Percentiles rank a stretch among this genome's conserved stretches.
Evolutionary conservation across 225 moss, liverwort and hornwort genomes (phyloP).

Genomic region (Sphagnum tenellum): DNA sequence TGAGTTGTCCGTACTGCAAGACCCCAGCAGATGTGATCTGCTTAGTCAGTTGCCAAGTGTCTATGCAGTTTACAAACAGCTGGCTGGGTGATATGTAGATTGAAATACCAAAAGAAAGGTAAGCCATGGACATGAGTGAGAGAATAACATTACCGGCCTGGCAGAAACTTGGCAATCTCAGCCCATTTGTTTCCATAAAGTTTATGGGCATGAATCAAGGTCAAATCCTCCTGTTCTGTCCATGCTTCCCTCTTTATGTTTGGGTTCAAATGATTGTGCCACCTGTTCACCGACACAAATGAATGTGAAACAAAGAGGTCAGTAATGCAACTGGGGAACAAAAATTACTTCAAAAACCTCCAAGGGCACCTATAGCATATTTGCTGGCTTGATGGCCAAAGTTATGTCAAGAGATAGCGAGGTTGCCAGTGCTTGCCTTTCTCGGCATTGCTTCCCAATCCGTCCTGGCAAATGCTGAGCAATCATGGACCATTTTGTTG

Average conservation of each 20-base stretch:
- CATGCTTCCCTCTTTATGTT: slow-evolving; percentile 97
- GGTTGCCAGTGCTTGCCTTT: slow-evolving; percentile 39
- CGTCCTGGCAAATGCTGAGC: slow-evolving; percentile 90
- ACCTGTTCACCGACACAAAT: slow-evolving; percentile 32
- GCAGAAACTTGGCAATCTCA: slow-evolving; percentile 93
- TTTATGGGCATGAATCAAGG: slow-evolving; percentile 79
- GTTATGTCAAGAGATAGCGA: background rate
- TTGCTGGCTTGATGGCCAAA: too few relatives aligned
- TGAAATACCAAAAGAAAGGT: too few relatives aligned
- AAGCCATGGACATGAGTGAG: too few relatives aligned
- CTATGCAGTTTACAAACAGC: too few relatives aligned
- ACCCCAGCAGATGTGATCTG: background rate
- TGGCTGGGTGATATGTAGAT: too few relatives aligned
- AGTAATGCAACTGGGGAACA: too few relatives aligned
- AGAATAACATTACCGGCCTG: slow-evolving; percentile 55
- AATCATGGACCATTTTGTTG: slow-evolving; percentile 98
- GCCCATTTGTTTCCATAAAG: slow-evolving; percentile 94
- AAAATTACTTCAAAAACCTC: too few relatives aligned
- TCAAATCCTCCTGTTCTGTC: slow-evolving; percentile 90
- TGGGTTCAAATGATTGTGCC: slow-evolving; percentile 99
- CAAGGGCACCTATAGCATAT: too few relatives aligned
- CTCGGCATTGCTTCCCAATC: slow-evolving; percentile 98
- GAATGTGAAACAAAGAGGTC: too few relatives aligned
- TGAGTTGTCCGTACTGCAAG: slow-evolving; percentile 89
- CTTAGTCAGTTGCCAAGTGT: too few relatives aligned